Percentiles rank a stretch among this genome's conserved stretches.
phyloP scores from a whole-genome alignment of 2,329 filamentous ascomycete species.

The Camillea tinctor region DNA sequence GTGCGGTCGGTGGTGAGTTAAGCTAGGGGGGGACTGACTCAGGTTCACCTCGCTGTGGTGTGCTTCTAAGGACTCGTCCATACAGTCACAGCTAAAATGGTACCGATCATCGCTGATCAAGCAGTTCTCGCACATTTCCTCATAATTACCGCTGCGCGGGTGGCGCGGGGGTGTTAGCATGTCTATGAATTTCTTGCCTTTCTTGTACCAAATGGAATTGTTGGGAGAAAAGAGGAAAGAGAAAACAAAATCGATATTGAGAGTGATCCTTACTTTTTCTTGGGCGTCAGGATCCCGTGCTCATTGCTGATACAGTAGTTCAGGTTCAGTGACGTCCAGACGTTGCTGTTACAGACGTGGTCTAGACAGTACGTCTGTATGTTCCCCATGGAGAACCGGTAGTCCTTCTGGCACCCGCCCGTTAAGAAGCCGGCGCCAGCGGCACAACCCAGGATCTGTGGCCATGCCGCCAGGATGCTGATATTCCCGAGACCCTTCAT shows the following conservation, averaged over 20 bases:
- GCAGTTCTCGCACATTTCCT: conserved; percentile 1
- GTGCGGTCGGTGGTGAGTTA: no score
- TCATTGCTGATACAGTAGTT: conserved; percentile 3
- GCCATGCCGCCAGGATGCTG: no score
- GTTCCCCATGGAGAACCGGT: conserved; percentile 2
- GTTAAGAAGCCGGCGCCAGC: conserved; percentile 5
- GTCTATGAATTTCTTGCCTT: no score
- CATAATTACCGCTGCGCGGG: background rate
- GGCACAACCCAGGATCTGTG: no score
- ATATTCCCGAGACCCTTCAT: no score
- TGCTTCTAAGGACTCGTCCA: background rate
- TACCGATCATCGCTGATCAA: background rate
- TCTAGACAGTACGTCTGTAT: conserved; percentile 6
- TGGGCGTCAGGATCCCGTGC: conserved; percentile 1
- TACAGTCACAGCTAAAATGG: background rate
- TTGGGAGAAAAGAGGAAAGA: no score
- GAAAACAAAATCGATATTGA: no score
- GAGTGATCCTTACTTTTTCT: background rate
- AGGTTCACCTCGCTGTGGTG: conserved; percentile 1
- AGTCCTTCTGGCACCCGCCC: conserved; percentile 7
- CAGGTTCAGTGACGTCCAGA: background rate
- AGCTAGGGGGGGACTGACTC: background rate
- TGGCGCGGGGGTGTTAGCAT: no score
- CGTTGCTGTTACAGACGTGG: conserved; percentile 8
- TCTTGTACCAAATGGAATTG: no score